Evolutionary conservation across 352 stramenopile species (phyloP).

Genomic region (Phytophthora ohioensis): DNA sequence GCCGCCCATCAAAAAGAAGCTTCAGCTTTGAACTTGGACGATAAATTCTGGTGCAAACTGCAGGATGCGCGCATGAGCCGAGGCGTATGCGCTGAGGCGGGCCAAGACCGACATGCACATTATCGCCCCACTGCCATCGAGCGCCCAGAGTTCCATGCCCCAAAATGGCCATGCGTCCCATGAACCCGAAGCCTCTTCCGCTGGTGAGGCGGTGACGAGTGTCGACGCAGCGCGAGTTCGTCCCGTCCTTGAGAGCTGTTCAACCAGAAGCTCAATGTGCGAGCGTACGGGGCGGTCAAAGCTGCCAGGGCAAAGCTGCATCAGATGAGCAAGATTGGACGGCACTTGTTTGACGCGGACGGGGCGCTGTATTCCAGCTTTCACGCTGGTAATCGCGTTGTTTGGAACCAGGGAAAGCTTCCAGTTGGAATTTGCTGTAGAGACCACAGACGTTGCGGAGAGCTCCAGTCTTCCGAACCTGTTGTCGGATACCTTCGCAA

Average conservation of each 20-base stretch:
- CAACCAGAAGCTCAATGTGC: constrained; percentile 34
- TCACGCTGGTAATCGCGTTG: constrained; percentile 14
- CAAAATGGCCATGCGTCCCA: neutral
- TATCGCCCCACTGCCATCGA: neutral
- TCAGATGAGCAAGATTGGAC: constrained; percentile 25
- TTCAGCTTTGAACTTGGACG: neutral
- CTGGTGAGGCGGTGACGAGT: constrained; percentile 15
- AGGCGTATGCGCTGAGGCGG: constrained; percentile 18
- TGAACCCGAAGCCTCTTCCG: constrained; percentile 8
- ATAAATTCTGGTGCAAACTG: constrained; percentile 18
- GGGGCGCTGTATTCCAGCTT: neutral
- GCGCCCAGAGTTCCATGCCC: neutral
- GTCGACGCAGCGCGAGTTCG: constrained; percentile 9
- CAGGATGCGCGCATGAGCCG: constrained; percentile 1
- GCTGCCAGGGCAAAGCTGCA: neutral
- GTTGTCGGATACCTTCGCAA: neutral
- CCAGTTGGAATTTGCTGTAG: too few relatives aligned
- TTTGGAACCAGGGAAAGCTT: constrained; percentile 2
- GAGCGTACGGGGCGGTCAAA: constrained; percentile 30
- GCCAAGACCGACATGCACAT: neutral
- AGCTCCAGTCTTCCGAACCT: neutral
- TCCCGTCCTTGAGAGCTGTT: constrained; percentile 28
- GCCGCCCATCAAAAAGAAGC: constrained; percentile 1
- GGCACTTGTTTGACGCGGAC: constrained; percentile 16
- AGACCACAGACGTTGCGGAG: too few relatives aligned